Evolutionary conservation across 1,284 basidiomycete genomes (phyloP).

Genomic region (Austroboletus olivaceoglutinosus): DNA sequence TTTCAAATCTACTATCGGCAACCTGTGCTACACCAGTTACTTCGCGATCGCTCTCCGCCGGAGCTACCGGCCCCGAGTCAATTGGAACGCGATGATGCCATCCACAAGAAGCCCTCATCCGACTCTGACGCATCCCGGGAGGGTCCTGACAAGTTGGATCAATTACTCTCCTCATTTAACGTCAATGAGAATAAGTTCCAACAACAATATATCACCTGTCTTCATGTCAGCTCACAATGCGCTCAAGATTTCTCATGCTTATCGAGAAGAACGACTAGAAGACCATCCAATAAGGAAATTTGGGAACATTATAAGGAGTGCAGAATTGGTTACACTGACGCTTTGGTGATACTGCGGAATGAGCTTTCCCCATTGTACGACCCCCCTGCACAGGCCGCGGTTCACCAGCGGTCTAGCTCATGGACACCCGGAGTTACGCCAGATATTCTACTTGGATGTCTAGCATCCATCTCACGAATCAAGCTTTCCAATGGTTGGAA

Average conservation of each 20-base stretch:
- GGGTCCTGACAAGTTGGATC: background rate
- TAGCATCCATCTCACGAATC: constrained; percentile 14
- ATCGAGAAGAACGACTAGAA: background rate
- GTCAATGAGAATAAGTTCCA: background rate
- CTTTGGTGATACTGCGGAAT: background rate
- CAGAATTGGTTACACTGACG: background rate
- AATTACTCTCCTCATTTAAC: background rate
- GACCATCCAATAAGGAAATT: background rate
- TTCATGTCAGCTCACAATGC: background rate
- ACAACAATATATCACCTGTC: background rate
- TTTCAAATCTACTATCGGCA: background rate
- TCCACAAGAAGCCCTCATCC: background rate
- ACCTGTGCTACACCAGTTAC: background rate
- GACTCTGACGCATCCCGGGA: too few species aligned
- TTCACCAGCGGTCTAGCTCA: background rate
- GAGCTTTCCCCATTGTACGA: background rate
- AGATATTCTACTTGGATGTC: constrained; percentile 21
- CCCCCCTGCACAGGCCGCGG: background rate
- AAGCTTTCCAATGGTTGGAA: constrained; percentile 25
- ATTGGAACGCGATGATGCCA: background rate
- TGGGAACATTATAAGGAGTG: background rate
- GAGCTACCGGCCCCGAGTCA: background rate
- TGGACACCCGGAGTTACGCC: constrained; percentile 30
- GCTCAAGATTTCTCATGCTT: background rate
- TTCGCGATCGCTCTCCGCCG: background rate